phyloP scores from a whole-genome alignment of 305 asterid genomes.

The Striga hermonthica region DNA sequence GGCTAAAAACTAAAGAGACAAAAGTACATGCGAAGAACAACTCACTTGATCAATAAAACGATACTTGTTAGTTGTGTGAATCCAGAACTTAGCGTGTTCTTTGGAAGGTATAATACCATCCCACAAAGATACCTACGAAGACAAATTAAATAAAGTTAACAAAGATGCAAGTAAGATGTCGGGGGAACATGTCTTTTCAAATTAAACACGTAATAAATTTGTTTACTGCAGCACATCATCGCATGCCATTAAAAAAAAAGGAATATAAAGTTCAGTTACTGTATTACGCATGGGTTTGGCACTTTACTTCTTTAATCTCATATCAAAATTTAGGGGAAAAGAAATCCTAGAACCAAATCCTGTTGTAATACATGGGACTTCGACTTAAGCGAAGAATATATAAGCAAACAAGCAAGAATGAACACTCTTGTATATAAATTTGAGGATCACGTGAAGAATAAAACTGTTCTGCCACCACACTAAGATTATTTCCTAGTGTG shows the following conservation, averaged over 20 bases:
- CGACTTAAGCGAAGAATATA: no score
- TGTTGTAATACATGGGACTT: no score
- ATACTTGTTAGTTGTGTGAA: conserved; percentile 80
- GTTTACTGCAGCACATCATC: neutral
- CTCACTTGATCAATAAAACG: conserved; percentile 80
- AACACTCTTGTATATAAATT: no score
- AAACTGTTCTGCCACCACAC: no score
- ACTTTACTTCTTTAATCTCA: neutral
- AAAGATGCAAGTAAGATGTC: neutral
- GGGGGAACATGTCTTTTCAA: neutral
- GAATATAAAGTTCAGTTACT: neutral
- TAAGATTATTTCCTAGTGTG: no score
- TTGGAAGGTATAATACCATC: conserved; percentile 80
- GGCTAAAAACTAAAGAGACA: neutral
- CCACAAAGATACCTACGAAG: conserved; percentile 78
- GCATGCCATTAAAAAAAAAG: conserved; percentile 1
- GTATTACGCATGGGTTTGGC: neutral
- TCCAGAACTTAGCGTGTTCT: conserved; percentile 74
- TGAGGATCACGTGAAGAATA: no score
- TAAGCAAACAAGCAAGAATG: neutral
- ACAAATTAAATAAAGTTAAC: neutral
- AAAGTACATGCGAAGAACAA: neutral
- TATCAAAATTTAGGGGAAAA: neutral
- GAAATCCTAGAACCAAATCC: neutral
- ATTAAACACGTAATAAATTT: neutral